Evolutionary conservation across 106 monocot genomes (phyloP).

Genomic region (Dendrobium chrysotoxum): DNA sequence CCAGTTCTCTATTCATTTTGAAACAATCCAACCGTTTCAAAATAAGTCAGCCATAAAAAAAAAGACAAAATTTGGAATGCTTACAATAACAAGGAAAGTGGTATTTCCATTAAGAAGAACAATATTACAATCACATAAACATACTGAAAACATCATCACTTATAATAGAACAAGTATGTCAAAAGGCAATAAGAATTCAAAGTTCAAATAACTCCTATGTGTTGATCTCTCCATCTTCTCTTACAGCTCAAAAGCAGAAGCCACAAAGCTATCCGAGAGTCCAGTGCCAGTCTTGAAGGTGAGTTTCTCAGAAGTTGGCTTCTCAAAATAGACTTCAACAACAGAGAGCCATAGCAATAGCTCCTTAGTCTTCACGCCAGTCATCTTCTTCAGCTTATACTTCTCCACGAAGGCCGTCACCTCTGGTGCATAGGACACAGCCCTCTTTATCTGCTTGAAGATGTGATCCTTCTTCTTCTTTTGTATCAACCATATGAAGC

Average conservation of each 20-base stretch:
- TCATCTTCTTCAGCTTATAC: slow-evolving; percentile 14
- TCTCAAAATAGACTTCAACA: slow-evolving; percentile 12
- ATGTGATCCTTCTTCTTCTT: slow-evolving; percentile 9
- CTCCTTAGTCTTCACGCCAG: slow-evolving; percentile 15
- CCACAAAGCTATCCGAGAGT: slow-evolving; percentile 16
- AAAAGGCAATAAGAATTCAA: no score
- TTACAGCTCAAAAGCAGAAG: slow-evolving; percentile 13
- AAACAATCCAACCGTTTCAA: no score
- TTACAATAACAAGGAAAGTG: neutral
- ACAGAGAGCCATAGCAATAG: slow-evolving; percentile 13
- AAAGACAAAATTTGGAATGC: neutral
- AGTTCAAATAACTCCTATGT: no score
- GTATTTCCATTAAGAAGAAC: no score
- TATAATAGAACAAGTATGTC: no score
- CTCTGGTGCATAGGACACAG: slow-evolving; percentile 9
- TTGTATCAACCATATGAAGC: slow-evolving; percentile 17
- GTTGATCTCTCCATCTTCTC: no score
- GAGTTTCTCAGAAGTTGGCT: slow-evolving; percentile 5
- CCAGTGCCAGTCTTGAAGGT: slow-evolving; percentile 15
- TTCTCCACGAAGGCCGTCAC: slow-evolving; percentile 15
- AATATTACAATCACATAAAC: no score
- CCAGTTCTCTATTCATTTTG: no score
- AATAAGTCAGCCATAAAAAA: neutral
- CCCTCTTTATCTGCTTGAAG: slow-evolving; percentile 16
- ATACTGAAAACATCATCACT: no score